phyloP scores from a whole-genome alignment of 1,139 yeast genomes.

The Barnettozyma hawaiiensis region DNA sequence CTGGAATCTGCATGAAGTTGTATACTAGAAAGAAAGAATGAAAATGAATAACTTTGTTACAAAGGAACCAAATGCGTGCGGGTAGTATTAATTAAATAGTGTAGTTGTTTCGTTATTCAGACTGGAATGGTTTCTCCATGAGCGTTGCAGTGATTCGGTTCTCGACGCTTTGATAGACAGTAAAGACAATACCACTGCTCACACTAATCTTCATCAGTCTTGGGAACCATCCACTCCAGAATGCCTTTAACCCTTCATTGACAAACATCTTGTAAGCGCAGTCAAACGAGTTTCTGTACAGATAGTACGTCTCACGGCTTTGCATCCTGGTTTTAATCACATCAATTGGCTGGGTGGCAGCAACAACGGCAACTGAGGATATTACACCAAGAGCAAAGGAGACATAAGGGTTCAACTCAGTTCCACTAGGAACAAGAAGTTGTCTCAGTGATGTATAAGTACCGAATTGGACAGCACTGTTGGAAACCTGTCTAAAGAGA shows the following conservation, averaged over 20 bases:
- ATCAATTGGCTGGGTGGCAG: constrained; percentile 86
- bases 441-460: constrained; percentile 77
- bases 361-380: constrained; percentile 62
- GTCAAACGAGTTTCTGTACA: constrained; percentile 63
- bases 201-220: constrained; percentile 72
- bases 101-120: constrained; percentile 13
- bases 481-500: constrained; percentile 67
- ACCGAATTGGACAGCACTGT: constrained; percentile 79
- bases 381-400: constrained; percentile 54
- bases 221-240: constrained; percentile 81
- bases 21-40: constrained; percentile 1
- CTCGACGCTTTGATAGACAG: constrained; percentile 60
- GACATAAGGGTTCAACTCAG: constrained; percentile 35
- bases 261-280: constrained; percentile 70
- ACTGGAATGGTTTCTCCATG: constrained; percentile 44
- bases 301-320: constrained; percentile 52
- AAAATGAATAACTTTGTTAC: neutral
- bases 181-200: constrained; percentile 74
- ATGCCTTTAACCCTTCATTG: constrained; percentile 56
- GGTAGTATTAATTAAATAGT: too few relatives aligned
- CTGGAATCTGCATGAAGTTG: neutral
- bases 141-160: constrained; percentile 43
- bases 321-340: constrained; percentile 87
- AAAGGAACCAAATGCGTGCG: neutral
- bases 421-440: constrained; percentile 46